phyloP scores from a whole-genome alignment of 2,329 filamentous ascomycete species.

The Neonectria coccinea region DNA sequence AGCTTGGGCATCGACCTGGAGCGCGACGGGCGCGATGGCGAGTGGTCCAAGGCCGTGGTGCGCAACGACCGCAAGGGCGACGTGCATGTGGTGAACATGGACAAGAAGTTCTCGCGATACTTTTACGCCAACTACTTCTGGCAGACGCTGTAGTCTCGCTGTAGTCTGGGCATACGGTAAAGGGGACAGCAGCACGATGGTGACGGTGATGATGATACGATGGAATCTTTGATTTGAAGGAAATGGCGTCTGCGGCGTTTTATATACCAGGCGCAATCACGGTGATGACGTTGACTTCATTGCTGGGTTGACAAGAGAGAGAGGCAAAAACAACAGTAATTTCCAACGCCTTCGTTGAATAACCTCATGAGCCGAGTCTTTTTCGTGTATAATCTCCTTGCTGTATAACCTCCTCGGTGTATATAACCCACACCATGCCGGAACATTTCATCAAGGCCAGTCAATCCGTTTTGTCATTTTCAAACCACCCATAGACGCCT shows the following conservation, averaged over 20 bases:
- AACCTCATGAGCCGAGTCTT: not conserved
- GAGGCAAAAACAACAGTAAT: conserved; percentile 1
- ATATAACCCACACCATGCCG: not conserved
- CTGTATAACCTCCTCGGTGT: not conserved
- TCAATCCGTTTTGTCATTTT: conserved; percentile 10
- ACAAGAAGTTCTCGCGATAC: conserved; percentile 89
- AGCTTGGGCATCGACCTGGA: conserved; percentile 92
- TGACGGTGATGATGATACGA: conserved; percentile 5
- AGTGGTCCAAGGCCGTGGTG: conserved; percentile 87
- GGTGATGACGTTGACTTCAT: not conserved
- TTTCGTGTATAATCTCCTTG: conserved; percentile 8
- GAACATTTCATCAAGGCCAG: conserved; percentile 2
- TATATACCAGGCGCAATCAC: conserved; percentile 18
- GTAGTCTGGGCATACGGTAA: conserved; percentile 52
- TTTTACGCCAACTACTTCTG: conserved; percentile 98
- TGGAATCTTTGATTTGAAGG: conserved; percentile 9
- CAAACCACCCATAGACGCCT: conserved; percentile 14
- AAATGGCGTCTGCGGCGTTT: conserved; percentile 20
- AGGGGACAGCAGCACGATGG: conserved; percentile 23
- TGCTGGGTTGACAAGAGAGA: not conserved
- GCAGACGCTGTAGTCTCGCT: conserved; percentile 78
- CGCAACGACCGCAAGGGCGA: conserved; percentile 88
- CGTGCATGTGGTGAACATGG: conserved; percentile 94
- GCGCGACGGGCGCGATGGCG: conserved; percentile 76
- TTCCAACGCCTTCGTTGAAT: conserved; percentile 13